Evolutionary conservation across 2,329 filamentous ascomycete genomes (phyloP).

Genomic region (Fonsecaea pugnacius): DNA sequence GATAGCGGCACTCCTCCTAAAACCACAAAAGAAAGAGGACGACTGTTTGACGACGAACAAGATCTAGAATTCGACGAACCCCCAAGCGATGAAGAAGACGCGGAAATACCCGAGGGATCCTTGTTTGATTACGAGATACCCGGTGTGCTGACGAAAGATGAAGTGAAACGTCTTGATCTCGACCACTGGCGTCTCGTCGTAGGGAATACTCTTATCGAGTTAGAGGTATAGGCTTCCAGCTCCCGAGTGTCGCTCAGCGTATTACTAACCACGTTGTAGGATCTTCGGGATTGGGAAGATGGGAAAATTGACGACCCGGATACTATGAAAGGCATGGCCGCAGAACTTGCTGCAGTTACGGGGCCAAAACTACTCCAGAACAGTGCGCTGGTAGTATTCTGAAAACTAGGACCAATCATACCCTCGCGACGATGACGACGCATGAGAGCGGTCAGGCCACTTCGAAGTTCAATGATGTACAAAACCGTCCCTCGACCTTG

Average conservation of each 20-base stretch:
- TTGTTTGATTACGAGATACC: slow-evolving; percentile 54
- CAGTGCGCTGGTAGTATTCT: slow-evolving; percentile 36
- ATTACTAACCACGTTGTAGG: slow-evolving; percentile 39
- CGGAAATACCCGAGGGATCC: slow-evolving; percentile 41
- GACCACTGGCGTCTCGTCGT: slow-evolving; percentile 51
- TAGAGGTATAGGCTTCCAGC: slow-evolving; percentile 42
- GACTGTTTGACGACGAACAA: slow-evolving; percentile 32
- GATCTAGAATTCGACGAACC: slow-evolving; percentile 38
- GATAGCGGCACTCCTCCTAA: slow-evolving; percentile 30
- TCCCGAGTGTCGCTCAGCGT: not conserved
- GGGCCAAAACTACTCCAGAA: slow-evolving; percentile 49
- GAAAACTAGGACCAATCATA: not conserved
- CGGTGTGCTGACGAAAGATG: slow-evolving; percentile 49
- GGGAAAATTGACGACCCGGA: slow-evolving; percentile 49
- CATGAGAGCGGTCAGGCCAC: not conserved
- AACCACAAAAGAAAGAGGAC: slow-evolving; percentile 28
- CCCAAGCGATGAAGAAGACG: slow-evolving; percentile 45
- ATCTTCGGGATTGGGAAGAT: slow-evolving; percentile 53
- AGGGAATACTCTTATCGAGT: slow-evolving; percentile 48
- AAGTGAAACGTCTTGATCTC: slow-evolving; percentile 50
- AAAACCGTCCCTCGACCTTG: not conserved
- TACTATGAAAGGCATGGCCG: slow-evolving; percentile 53
- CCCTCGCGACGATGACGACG: slow-evolving; percentile 15
- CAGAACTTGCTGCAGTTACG: slow-evolving; percentile 52
- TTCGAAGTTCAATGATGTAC: not conserved